Percentiles rank a stretch among this genome's conserved stretches.
Evolutionary conservation across 768 basidiomycete species (phyloP).

Genomic region (Lactarius tabidus): DNA sequence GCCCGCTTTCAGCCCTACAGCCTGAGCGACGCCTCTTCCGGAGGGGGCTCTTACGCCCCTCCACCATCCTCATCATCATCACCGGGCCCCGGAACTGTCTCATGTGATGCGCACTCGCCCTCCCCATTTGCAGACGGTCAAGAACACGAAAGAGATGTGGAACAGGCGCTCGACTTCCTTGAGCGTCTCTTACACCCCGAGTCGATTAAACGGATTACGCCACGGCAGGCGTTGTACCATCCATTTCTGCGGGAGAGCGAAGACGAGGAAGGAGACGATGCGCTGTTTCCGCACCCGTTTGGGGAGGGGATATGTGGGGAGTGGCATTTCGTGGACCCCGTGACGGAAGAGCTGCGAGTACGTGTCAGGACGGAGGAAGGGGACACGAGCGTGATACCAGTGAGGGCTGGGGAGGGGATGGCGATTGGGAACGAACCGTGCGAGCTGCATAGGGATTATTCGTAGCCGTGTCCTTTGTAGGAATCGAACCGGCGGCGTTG

Average conservation of each 20-base stretch:
- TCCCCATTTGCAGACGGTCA: slow-evolving; percentile 34
- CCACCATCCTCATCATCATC: slow-evolving; percentile 30
- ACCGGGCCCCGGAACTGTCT: slow-evolving; percentile 26
- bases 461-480: background rate
- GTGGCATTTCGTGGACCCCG: slow-evolving; percentile 57
- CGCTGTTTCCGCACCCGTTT: slow-evolving; percentile 62
- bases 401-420: slow-evolving; percentile 33
- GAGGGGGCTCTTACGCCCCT: slow-evolving; percentile 30
- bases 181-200: slow-evolving; percentile 72
- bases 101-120: slow-evolving; percentile 28
- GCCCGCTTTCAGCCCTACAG: slow-evolving; percentile 53
- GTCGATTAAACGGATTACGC: slow-evolving; percentile 71
- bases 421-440: slow-evolving; percentile 35
- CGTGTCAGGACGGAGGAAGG: slow-evolving; percentile 35
- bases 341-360: slow-evolving; percentile 53
- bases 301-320: slow-evolving; percentile 64
- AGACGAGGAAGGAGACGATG: slow-evolving; percentile 65
- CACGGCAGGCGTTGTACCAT: slow-evolving; percentile 71
- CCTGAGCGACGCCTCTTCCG: slow-evolving; percentile 16
- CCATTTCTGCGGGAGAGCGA: slow-evolving; percentile 57
- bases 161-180: slow-evolving; percentile 69
- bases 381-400: slow-evolving; percentile 21
- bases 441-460: slow-evolving; percentile 30
- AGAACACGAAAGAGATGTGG: slow-evolving; percentile 52
- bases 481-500: background rate